phyloP scores from a whole-genome alignment of 2,329 filamentous ascomycete genomes.

The Colletotrichum lupini region DNA sequence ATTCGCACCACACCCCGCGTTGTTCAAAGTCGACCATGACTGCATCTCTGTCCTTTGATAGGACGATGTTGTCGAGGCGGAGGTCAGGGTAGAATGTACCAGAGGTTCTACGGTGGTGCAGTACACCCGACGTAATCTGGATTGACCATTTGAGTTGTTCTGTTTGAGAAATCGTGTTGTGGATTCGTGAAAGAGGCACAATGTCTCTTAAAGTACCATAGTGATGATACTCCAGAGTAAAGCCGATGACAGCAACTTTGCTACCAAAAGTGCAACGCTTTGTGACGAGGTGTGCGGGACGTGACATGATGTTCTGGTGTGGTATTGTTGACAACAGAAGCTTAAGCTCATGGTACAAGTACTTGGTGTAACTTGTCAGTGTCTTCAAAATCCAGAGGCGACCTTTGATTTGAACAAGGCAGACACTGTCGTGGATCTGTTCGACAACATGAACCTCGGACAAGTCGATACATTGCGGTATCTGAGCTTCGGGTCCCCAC shows the following conservation, averaged over 20 bases:
- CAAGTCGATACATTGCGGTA: constrained; percentile 63
- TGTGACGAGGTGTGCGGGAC: constrained; percentile 64
- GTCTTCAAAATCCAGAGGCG: constrained; percentile 67
- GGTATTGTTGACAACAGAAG: constrained; percentile 62
- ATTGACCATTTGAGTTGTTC: constrained; percentile 65
- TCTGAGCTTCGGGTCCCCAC: constrained; percentile 54
- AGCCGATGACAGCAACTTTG: constrained; percentile 66
- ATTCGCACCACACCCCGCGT: constrained; percentile 71
- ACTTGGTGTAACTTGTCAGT: constrained; percentile 67
- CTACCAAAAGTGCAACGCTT: constrained; percentile 67
- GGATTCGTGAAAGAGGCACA: constrained; percentile 62
- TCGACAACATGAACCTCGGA: constrained; percentile 59
- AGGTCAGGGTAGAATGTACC: constrained; percentile 67
- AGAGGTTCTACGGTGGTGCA: constrained; percentile 59
- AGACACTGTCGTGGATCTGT: constrained; percentile 70
- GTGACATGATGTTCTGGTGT: constrained; percentile 64
- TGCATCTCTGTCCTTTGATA: constrained; percentile 57
- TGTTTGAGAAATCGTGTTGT: constrained; percentile 52
- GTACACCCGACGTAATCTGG: constrained; percentile 62
- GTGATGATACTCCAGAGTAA: constrained; percentile 64
- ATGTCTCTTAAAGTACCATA: constrained; percentile 67
- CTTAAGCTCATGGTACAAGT: constrained; percentile 70
- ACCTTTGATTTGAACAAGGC: constrained; percentile 58
- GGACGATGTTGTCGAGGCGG: constrained; percentile 68
- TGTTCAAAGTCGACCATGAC: constrained; percentile 73